Base-by-base conservation (phyloP, 225 moss, liverwort and hornwort genomes). In the Bryum argenteum region DNA sequence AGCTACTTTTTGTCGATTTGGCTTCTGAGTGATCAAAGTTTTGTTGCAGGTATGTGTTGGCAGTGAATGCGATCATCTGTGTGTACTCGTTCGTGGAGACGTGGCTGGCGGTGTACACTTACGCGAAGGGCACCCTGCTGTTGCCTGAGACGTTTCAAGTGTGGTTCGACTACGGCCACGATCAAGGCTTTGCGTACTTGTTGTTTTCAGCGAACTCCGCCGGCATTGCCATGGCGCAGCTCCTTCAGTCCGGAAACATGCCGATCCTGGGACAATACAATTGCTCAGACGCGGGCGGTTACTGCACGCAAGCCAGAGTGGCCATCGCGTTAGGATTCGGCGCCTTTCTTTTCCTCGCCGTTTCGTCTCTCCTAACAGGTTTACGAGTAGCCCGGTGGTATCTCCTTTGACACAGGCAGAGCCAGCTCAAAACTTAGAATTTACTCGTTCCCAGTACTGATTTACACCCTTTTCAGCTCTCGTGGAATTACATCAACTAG, bases 121-220 rank as follows among this genome's bases (percentile, higher is more conserved):
- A 14, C 59, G 13, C 12, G 17, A 70, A 69, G 65, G 84, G 82
- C 71, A 70, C 47, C 23, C 74, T 82, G 11, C 58, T 80, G 8
- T 18, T 88, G 5, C 84, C 87, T 12, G 87, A 88, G 54, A 78
- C 84, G 12, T 88, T 88, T 62, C 87, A 88, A 78, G 82, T 88
- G 41, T 88, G 84, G 84, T 88, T 88, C 45, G 87, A 88, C 58
- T 88, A 65, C 6, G 87, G 87, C 5, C 87, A 88, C 28, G 87
- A 88, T 18, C 87, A 84, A 75, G 89, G 89, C 47, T 89, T 89
- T 48, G 83, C 86, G 1, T 89, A 89, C 75, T 81, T 89, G 8
- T 45, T 86, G 47, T 89, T 89, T 71, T 89, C 89, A 15, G 89
- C 86, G 4, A 81, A 58, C 54, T 86, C 86, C 9, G 84, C 75